phyloP scores from a whole-genome alignment of 2,329 filamentous ascomycete genomes.

The Penicillium sp. region DNA sequence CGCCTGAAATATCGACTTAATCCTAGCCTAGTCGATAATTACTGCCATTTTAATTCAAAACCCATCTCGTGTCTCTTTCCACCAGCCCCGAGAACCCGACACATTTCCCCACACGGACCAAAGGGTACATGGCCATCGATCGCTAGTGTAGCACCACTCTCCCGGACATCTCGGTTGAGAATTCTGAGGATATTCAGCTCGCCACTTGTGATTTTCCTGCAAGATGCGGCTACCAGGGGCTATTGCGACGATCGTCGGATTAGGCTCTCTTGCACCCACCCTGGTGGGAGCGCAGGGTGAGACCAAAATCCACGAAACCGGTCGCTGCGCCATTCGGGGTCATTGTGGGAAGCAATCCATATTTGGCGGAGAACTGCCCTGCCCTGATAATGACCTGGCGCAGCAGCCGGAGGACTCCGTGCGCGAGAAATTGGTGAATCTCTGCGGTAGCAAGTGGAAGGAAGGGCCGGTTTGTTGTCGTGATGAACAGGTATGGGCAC shows the following conservation, averaged over 20 bases:
- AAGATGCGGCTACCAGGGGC: slow-evolving; percentile 36
- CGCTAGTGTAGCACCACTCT: not conserved
- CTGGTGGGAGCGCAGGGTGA: slow-evolving; percentile 34
- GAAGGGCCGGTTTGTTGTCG: slow-evolving; percentile 83
- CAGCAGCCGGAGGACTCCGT: slow-evolving; percentile 70
- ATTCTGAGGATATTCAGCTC: not conserved
- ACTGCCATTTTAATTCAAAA: not conserved
- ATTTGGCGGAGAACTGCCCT: slow-evolving; percentile 87
- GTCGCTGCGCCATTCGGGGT: slow-evolving; percentile 85
- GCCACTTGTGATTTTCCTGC: not conserved
- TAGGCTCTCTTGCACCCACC: slow-evolving; percentile 30
- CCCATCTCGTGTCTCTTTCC: not conserved
- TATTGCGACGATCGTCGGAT: slow-evolving; percentile 27
- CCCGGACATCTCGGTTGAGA: not conserved
- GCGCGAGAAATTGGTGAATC: slow-evolving; percentile 74
- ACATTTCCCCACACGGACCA: slow-evolving; percentile 12
- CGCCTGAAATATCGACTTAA: not conserved
- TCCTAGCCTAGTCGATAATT: not conserved
- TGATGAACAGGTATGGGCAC: slow-evolving; percentile 64
- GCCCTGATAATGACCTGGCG: slow-evolving; percentile 85
- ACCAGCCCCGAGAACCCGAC: slow-evolving; percentile 1
- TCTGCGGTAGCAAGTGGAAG: slow-evolving; percentile 88
- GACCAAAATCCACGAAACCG: slow-evolving; percentile 72
- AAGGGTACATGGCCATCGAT: slow-evolving; percentile 14
- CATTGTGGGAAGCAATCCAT: slow-evolving; percentile 89